Evolutionary conservation across 2,329 filamentous ascomycete species (phyloP).

Genomic region (Colletotrichum sp.): DNA sequence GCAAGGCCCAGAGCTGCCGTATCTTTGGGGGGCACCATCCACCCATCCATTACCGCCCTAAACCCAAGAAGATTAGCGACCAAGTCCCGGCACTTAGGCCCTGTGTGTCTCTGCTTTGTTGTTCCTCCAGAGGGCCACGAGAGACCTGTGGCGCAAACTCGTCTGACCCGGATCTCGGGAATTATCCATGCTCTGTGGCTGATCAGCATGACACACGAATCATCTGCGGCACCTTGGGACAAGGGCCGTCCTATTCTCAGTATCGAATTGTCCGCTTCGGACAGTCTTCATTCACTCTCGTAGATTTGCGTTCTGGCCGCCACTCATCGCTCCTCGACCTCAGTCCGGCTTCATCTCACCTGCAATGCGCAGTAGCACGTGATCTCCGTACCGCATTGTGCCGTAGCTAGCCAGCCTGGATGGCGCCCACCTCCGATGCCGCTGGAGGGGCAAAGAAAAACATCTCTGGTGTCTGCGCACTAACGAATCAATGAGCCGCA

Average conservation of each 20-base stretch:
- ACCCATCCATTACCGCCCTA: background rate
- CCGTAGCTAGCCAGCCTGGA: background rate
- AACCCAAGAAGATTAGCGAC: constrained; percentile 1
- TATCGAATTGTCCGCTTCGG: background rate
- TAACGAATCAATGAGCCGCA: background rate
- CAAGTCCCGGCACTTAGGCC: background rate
- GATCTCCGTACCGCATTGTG: background rate
- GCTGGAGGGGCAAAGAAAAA: constrained; percentile 17
- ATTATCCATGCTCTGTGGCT: constrained; percentile 12
- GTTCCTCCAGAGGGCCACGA: background rate
- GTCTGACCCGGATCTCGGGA: background rate
- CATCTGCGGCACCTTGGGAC: background rate
- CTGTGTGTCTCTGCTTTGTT: background rate
- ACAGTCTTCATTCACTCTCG: background rate
- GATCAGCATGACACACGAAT: constrained; percentile 2
- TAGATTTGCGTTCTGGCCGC: background rate
- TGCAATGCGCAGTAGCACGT: background rate
- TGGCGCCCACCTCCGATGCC: constrained; percentile 17
- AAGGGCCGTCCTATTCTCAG: background rate
- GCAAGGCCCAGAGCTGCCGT: constrained; percentile 1
- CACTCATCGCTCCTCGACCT: background rate
- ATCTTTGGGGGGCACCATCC: background rate
- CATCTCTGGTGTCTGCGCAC: background rate
- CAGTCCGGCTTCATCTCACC: background rate
- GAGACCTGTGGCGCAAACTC: background rate